These are phyloP conservation scores for Waitea zeae DNA, from an alignment of 1,284 basidiomycete species.

Conservation along the genomic window DNA sequence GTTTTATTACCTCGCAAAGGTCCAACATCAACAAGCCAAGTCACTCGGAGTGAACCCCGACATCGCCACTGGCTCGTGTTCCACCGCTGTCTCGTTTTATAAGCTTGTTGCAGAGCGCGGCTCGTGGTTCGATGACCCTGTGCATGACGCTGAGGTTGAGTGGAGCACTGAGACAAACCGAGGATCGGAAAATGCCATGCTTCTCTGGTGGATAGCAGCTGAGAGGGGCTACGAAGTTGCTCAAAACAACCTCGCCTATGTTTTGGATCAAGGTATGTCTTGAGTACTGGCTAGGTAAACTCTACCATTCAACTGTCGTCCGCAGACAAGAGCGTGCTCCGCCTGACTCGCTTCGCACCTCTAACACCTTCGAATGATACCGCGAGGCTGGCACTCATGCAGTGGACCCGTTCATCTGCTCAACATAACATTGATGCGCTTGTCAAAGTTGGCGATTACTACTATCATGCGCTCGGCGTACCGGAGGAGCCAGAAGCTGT, in stretches of 20 bases:
- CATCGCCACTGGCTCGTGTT: constrained; percentile 51
- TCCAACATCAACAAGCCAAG: constrained; percentile 47
- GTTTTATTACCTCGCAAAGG: constrained; percentile 77
- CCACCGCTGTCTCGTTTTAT: constrained; percentile 77
- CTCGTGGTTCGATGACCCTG: constrained; percentile 73
- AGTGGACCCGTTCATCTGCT: constrained; percentile 88
- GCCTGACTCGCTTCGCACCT: constrained; percentile 50
- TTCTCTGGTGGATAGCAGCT: constrained; percentile 91
- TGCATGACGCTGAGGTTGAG: constrained; percentile 65
- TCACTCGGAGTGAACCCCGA: constrained; percentile 22
- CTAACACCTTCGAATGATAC: constrained; percentile 58
- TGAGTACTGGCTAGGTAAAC: not conserved
- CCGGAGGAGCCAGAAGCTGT: constrained; percentile 38
- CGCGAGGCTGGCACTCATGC: constrained; percentile 69
- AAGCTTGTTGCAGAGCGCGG: constrained; percentile 83
- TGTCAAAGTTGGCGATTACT: constrained; percentile 94
- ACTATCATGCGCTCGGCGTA: constrained; percentile 78
- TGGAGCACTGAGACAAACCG: constrained; percentile 61
- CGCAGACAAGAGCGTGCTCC: constrained; percentile 57
- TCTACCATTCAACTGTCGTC: constrained; percentile 1
- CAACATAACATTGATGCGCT: constrained; percentile 92
- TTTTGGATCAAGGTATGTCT: constrained; percentile 71
- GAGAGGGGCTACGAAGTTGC: constrained; percentile 87
- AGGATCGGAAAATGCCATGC: constrained; percentile 55
- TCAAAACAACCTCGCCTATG: constrained; percentile 91